phyloP scores from a whole-genome alignment of 139 green algal genomes.

The Closterium sp. region DNA sequence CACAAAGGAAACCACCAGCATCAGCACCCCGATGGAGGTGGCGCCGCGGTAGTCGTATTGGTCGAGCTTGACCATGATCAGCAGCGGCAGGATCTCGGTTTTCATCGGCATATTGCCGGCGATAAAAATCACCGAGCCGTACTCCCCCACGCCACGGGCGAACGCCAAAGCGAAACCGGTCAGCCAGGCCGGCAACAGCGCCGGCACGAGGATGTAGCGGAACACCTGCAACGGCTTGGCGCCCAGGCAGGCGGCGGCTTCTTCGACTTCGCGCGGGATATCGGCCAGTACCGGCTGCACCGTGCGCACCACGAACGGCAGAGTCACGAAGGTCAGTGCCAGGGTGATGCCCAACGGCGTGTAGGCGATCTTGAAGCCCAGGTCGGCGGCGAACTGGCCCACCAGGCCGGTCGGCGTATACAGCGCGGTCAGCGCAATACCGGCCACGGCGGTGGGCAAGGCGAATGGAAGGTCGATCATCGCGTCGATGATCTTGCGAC shows the following conservation, averaged over 20 bases:
- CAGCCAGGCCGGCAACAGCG: no score
- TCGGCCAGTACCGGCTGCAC: conserved; percentile 85
- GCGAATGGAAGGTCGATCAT: no score
- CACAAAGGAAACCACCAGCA: no score
- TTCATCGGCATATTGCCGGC: neutral
- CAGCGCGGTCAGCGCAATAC: no score
- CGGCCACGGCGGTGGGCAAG: no score
- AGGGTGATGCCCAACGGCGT: conserved; percentile 84
- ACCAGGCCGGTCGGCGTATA: no score
- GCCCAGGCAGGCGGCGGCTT: no score
- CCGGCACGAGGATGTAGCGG: no score
- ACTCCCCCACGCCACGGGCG: neutral
- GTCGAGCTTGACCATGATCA: neutral
- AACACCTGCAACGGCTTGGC: no score
- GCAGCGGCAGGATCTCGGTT: neutral
- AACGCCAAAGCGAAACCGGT: neutral
- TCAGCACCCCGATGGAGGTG: neutral
- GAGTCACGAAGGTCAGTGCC: conserved; percentile 84
- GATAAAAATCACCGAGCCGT: neutral
- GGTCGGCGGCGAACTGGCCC: neutral
- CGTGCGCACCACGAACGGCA: conserved; percentile 85
- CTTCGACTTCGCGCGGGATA: no score
- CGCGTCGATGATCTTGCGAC: no score
- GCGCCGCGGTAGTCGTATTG: neutral
- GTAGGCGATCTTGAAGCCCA: no score